Percentiles rank a stretch among this genome's conserved stretches.
These are phyloP conservation scores for Hyaloperonospora brassicae DNA, from an alignment of 352 stramenopile species.

Conservation along the genomic window DNA sequence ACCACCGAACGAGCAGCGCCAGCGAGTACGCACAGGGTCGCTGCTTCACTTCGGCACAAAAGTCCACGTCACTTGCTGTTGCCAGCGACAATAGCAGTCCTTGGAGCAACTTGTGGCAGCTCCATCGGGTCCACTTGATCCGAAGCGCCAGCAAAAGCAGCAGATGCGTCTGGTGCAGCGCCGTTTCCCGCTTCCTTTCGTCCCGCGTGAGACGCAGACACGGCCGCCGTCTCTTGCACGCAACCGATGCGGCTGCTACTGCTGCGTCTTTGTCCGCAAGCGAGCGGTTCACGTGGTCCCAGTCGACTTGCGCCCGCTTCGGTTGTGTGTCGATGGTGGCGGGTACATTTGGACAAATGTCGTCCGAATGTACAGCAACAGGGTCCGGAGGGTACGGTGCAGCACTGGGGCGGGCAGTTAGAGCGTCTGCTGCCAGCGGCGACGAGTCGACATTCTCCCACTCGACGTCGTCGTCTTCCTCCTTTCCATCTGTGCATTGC, in stretches of 20 bases:
- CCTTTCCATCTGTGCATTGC: background rate
- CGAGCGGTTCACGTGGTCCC: slow-evolving; percentile 56
- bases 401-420: background rate
- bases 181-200: slow-evolving; percentile 54
- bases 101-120: slow-evolving; percentile 34
- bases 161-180: slow-evolving; percentile 63
- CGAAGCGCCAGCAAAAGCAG: slow-evolving; percentile 49
- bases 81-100: slow-evolving; percentile 59
- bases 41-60: slow-evolving; percentile 28
- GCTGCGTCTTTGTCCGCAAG: slow-evolving; percentile 21
- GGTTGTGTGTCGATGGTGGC: slow-evolving; percentile 7
- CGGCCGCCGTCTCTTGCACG: slow-evolving; percentile 29
- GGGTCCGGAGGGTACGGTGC: slow-evolving; percentile 14
- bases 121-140: slow-evolving; percentile 39
- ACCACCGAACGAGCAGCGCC: slow-evolving; percentile 66
- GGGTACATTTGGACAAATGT: slow-evolving; percentile 4
- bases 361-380: slow-evolving; percentile 1
- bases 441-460: slow-evolving; percentile 51
- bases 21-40: slow-evolving; percentile 44
- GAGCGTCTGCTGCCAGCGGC: background rate
- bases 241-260: slow-evolving; percentile 3
- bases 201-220: slow-evolving; percentile 47
- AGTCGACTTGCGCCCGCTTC: slow-evolving; percentile 50
- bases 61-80: slow-evolving; percentile 33
- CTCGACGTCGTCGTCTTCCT: slow-evolving; percentile 38